Evolutionary conservation across 2,329 filamentous ascomycete species (phyloP).

Genomic region (Byssochlamys sp.): DNA sequence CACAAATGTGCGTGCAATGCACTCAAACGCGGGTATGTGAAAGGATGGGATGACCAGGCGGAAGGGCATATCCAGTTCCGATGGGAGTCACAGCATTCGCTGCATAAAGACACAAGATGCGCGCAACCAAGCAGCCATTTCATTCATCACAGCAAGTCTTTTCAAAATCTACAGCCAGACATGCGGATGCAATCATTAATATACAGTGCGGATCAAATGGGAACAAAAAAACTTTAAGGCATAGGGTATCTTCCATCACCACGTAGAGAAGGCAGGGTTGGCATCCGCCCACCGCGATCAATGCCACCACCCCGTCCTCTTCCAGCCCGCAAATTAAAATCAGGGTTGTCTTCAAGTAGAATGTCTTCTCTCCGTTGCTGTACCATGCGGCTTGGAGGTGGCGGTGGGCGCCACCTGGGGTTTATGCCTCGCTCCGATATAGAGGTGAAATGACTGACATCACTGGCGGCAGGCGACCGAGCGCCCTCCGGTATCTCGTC

Average conservation of each 20-base stretch:
- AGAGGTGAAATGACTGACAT: conserved; percentile 78
- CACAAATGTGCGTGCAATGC: neutral
- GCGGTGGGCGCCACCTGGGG: conserved; percentile 61
- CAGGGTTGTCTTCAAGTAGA: conserved; percentile 69
- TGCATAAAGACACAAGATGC: neutral
- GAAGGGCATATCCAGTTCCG: neutral
- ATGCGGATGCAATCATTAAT: neutral
- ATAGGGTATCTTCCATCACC: conserved; percentile 4
- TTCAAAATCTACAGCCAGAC: neutral
- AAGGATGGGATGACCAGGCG: neutral
- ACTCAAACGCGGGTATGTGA: neutral
- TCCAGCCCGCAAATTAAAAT: conserved; percentile 61
- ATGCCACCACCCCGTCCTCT: conserved; percentile 13
- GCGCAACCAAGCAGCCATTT: neutral
- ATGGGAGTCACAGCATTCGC: neutral
- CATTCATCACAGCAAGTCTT: neutral
- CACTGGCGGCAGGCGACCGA: conserved; percentile 66
- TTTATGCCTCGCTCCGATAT: conserved; percentile 83
- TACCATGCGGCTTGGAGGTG: conserved; percentile 37
- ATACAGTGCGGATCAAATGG: neutral
- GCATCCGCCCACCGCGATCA: conserved; percentile 8
- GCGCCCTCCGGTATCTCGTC: conserved; percentile 56
- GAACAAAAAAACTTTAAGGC: neutral
- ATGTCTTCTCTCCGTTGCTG: conserved; percentile 58
- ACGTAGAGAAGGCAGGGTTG: conserved; percentile 6